Base-by-base conservation (phyloP, 768 basidiomycete species). In the Termitomyces sp. region DNA sequence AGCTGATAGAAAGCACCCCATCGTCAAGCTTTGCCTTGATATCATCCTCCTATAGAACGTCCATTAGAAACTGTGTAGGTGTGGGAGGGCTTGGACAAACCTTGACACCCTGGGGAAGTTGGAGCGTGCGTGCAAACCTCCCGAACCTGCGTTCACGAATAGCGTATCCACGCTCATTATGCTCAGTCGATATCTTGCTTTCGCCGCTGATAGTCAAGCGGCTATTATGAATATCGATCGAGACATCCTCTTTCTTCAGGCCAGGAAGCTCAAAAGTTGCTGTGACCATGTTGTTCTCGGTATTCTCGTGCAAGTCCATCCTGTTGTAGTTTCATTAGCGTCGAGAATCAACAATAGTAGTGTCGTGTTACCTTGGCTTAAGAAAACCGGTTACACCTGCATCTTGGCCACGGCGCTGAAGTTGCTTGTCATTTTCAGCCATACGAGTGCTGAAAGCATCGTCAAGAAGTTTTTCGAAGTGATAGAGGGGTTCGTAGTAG, bases 211-310 rank as follows among this genome's bases (percentile, higher is more conserved):
- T 71, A 1, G 73, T 81, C 55, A 87, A 71, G 40, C 73, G 76
- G 61, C 77, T 74, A 61, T 82, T 76, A 45, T 77, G 75, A 25
- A 83, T 67, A 56, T 84, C 77, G 55, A 85, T 79, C 32, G 70
- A 65, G 38, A 85, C 74, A 54, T 77, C 74, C 53, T 81, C 77
- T 56, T 82, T 80, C 56, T 75, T 80, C 59, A 85, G 67, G 10
- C 85, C 83, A 10, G 85, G 84, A 1, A 84, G 69, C 66, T 85
- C 86, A 61, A 86, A 83, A 8, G 77, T 78, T 11, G 81, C 83
- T 1, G 78, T 82, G 46, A 84, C 77, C 25, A 65, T 62, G 62
- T 79, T 78, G n/a, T 67, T 65, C 1, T 78, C 74, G 9, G 72
- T 63, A 51, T 78, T 73, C 65, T 83, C 81, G 57, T 78, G 73